Conservation (phyloP, 768 basidiomycete species). For the Tricholoma matsutake region DNA sequence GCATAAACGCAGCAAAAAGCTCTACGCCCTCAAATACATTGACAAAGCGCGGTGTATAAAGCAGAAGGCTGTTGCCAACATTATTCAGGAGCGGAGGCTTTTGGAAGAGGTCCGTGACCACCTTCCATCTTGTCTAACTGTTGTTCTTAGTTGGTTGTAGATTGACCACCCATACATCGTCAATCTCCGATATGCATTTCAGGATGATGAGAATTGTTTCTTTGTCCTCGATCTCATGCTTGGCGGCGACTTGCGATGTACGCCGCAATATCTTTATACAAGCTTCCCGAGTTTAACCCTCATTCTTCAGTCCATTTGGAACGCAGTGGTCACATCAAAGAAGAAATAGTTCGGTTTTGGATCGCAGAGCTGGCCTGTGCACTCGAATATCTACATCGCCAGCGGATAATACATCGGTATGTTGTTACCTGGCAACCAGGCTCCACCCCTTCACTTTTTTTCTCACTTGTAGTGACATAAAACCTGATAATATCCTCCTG, state of each 20-base stretch:
- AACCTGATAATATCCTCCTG: conserved; percentile 95
- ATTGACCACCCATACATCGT: conserved; percentile 89
- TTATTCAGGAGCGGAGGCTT: conserved; percentile 89
- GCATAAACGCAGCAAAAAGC: conserved; percentile 87
- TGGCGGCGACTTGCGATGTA: conserved; percentile 90
- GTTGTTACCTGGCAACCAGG: conserved; percentile 19
- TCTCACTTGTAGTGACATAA: conserved; percentile 67
- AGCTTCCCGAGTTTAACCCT: conserved; percentile 2
- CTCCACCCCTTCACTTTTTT: conserved; percentile 6
- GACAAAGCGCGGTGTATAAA: conserved; percentile 91
- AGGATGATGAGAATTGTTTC: conserved; percentile 97
- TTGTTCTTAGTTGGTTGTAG: conserved; percentile 31
- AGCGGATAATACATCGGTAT: conserved; percentile 93
- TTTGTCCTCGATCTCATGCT: conserved; percentile 97
- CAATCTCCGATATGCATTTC: conserved; percentile 93
- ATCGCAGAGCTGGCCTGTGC: conserved; percentile 83
- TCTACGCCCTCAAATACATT: conserved; percentile 97
- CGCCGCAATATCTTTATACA: conserved; percentile 27
- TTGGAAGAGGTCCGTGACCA: conserved; percentile 74
- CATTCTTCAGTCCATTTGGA: conserved; percentile 74
- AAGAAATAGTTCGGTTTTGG: conserved; percentile 82
- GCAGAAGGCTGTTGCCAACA: conserved; percentile 88
- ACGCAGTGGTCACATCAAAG: conserved; percentile 59
- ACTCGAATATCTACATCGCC: conserved; percentile 85
- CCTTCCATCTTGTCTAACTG: conserved; percentile 2